Conservation (phyloP, 257 asterid species). For the Thymus quinquecostatus region DNA sequence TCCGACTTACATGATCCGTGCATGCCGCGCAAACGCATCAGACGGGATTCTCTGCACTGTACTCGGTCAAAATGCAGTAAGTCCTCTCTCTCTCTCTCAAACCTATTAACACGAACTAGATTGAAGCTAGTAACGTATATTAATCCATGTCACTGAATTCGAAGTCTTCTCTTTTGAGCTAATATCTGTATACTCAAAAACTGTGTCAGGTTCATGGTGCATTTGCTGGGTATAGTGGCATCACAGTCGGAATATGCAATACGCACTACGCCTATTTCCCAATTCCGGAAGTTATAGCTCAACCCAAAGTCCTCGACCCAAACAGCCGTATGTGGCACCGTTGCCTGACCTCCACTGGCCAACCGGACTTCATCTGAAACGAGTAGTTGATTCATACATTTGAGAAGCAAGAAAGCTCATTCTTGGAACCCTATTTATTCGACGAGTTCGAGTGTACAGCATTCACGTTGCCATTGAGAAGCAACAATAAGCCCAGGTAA, state of each 20-base stretch:
- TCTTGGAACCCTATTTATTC: conserved; percentile 23
- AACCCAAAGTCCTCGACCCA: conserved; percentile 75
- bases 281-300: conserved; percentile 84
- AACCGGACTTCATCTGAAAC: conserved; percentile 77
- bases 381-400: conserved; percentile 17
- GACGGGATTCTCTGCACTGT: conserved; percentile 97
- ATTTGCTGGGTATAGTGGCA: conserved; percentile 97
- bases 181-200: background rate
- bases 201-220: conserved; percentile 94
- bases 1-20: conserved; percentile 99
- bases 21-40: conserved; percentile 99
- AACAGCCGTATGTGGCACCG: conserved; percentile 99
- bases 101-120: background rate
- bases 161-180: background rate
- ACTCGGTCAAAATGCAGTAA: conserved; percentile 99
- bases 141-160: background rate
- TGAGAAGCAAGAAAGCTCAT: conserved; percentile 15
- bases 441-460: conserved; percentile 41
- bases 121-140: background rate
- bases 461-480: conserved; percentile 33
- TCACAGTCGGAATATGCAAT: conserved; percentile 95
- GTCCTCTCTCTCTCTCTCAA: conserved; percentile 21
- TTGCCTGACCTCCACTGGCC: conserved; percentile 96
- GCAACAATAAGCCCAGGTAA: conserved; percentile 29
- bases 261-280: conserved; percentile 97